Conservation (phyloP, 208 protist species). For the Leishmania arabica region DNA sequence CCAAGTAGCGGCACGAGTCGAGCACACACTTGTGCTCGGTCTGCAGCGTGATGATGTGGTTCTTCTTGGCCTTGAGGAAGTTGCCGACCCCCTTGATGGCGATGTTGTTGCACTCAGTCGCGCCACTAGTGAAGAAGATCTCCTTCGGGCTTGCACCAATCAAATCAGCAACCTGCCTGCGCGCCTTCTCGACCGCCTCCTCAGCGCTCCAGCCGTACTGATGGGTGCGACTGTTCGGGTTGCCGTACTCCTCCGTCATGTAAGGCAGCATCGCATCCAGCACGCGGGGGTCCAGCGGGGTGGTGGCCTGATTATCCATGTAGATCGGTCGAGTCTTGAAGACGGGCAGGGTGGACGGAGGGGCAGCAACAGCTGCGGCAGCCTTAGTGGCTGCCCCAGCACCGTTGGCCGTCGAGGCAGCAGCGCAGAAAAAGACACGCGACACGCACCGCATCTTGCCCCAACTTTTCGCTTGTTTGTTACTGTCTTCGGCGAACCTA, state of each 20-base stretch:
- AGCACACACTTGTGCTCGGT: constrained; percentile 99
- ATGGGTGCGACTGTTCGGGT: constrained; percentile 99
- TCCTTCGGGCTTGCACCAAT: constrained; percentile 97
- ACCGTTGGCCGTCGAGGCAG: neutral
- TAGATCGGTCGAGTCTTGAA: constrained; percentile 84
- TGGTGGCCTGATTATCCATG: constrained; percentile 97
- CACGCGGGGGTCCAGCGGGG: constrained; percentile 97
- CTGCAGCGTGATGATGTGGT: constrained; percentile 98
- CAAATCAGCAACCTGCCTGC: constrained; percentile 87
- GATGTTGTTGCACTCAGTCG: constrained; percentile 99
- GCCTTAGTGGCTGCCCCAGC: constrained; percentile 7
- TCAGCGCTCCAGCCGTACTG: constrained; percentile 97
- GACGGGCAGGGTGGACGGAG: neutral
- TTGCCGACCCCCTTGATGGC: constrained; percentile 98
- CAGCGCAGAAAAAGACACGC: constrained; percentile 30
- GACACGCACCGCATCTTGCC: constrained; percentile 50
- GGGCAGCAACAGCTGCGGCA: constrained; percentile 8
- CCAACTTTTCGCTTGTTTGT: neutral
- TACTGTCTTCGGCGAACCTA: neutral
- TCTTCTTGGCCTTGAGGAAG: constrained; percentile 97
- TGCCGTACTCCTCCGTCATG: constrained; percentile 97
- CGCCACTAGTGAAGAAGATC: constrained; percentile 99
- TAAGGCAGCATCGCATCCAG: constrained; percentile 99
- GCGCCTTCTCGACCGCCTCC: constrained; percentile 95
- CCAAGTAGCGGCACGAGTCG: constrained; percentile 97